phyloP scores from a whole-genome alignment of 768 basidiomycete species.

The Phanerochaete carnosa region DNA sequence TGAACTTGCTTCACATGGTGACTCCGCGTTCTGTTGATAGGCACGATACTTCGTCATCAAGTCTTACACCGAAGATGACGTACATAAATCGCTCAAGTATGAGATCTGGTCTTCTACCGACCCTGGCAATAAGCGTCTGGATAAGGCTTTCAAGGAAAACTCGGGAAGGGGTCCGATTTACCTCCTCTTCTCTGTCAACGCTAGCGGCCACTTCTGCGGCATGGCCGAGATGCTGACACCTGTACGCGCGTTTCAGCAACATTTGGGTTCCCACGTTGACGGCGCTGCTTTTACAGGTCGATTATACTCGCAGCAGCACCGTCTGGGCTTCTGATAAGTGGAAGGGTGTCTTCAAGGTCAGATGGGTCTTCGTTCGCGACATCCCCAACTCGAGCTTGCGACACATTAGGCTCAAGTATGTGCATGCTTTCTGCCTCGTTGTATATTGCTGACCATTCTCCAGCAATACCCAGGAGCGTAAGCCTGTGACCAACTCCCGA shows the following conservation, averaged over 20 bases:
- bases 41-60: conserved; percentile 98
- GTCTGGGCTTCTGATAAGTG: conserved; percentile 99
- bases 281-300: conserved; percentile 49
- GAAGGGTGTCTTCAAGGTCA: conserved; percentile 99
- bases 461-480: conserved; percentile 96
- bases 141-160: conserved; percentile 97
- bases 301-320: conserved; percentile 90
- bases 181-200: conserved; percentile 98
- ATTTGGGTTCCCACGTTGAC: not conserved
- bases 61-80: conserved; percentile 98
- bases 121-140: conserved; percentile 94
- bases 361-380: conserved; percentile 97
- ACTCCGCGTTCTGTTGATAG: conserved; percentile 32
- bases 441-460: conserved; percentile 11
- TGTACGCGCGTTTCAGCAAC: conserved; percentile 40
- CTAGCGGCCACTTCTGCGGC: conserved; percentile 96
- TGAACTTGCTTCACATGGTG: not conserved
- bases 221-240: conserved; percentile 98
- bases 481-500: conserved; percentile 96
- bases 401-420: conserved; percentile 85
- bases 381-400: conserved; percentile 87
- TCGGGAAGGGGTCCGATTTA: conserved; percentile 91
- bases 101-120: conserved; percentile 98
- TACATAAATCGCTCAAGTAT: conserved; percentile 96
- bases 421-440: not conserved